Evolutionary conservation across 148 eudicot species (phyloP), one percentile per base, ranked within the genome.

Genomic region (Rhododendron ferrugineum): DNA sequence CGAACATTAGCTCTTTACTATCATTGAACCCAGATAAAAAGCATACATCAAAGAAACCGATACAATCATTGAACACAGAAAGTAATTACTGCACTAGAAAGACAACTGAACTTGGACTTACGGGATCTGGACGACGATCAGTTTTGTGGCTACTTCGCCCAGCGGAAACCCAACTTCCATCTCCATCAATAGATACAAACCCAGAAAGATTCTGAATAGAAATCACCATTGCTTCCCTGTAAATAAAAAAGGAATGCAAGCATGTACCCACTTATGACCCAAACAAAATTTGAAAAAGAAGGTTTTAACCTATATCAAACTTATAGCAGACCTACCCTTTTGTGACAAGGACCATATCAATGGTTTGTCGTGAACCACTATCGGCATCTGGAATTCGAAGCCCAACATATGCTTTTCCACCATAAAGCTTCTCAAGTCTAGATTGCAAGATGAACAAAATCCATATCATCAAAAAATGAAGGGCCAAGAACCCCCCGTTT

Each of bases 381-480:
- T 96, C 99, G 3, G 94, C 89, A 79, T 96, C 98, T 22, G 99
- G 99, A 83, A 96, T 93, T 68, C 92, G 94, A 46, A 96, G 98
- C 32, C 97, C 99, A 2, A 94, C 90, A 81, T 88, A 92, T 2
- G 88, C 97, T 87, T 92, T 95, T 26, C 98, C 93, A 22, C 93
- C 94, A 80, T 93, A 92, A 32, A 94, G 86, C 88, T 94, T 93
- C 88, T 96, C 92, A 37, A 96, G 84, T 83, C 98, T 93, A 82
- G 86, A 20, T 22, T 30, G 54, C 47, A 11, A 76, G 32, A 75
- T 16, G 34, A 75, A 81, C 26, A 87, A 84, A 82, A 76, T 5
- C 46, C 15, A 11, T 22, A 62, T 40, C 30, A 23, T 23, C 34
- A 49, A 46, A 60, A 36, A 30, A 32, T 49, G 52, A 77, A 77